phyloP scores from a whole-genome alignment of 352 stramenopile genomes.

The Globisporangium takayamanum region DNA sequence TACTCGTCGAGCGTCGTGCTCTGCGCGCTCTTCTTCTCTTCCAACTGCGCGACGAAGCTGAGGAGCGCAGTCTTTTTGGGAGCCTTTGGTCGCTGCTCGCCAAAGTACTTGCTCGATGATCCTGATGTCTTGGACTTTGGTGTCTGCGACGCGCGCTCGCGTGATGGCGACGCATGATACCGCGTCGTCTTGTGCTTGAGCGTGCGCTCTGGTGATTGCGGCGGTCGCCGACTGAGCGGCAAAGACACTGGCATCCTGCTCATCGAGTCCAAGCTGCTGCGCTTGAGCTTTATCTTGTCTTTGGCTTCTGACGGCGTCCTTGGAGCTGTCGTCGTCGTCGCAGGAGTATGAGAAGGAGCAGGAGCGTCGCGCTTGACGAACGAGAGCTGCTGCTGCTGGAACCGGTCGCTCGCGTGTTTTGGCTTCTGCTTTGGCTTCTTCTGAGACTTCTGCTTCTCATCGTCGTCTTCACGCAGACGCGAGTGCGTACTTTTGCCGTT shows the following conservation, averaged over 20 bases:
- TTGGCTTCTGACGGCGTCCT: no score
- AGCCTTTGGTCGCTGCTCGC: neutral
- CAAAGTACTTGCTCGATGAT: conserved; percentile 5
- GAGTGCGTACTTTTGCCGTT: neutral
- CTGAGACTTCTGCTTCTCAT: neutral
- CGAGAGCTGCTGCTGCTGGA: conserved; percentile 14
- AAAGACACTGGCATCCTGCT: neutral
- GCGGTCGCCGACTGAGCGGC: neutral
- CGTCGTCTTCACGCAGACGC: neutral
- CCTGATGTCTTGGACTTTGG: neutral
- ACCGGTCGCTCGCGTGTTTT: neutral
- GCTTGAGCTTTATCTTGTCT: neutral
- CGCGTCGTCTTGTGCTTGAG: conserved; percentile 11
- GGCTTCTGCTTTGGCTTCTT: neutral
- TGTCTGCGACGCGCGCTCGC: neutral
- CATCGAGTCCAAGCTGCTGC: conserved; percentile 6
- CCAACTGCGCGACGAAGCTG: conserved; percentile 24
- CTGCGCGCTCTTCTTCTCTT: conserved; percentile 20
- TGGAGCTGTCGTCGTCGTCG: neutral
- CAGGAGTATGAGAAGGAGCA: neutral
- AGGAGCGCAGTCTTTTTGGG: conserved; percentile 5
- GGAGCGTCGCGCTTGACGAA: neutral
- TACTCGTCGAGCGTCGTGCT: conserved; percentile 23
- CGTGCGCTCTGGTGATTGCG: neutral
- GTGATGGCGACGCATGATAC: neutral